Percentiles rank a stretch among this genome's conserved stretches.
Evolutionary conservation across 306 rosid genomes (phyloP).

Genomic region (Prunus mongolica): DNA sequence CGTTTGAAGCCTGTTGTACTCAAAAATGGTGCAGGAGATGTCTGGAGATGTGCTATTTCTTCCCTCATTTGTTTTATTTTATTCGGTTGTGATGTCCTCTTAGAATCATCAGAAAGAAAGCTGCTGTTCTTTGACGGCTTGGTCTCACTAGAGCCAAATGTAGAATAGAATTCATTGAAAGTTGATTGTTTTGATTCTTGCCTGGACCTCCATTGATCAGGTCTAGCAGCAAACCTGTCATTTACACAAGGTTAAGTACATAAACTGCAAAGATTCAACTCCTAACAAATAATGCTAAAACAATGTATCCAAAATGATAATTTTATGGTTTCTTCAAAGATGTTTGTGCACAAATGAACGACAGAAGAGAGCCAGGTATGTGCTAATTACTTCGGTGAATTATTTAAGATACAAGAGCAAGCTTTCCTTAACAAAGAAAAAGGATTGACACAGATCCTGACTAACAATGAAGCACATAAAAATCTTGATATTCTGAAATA

Average conservation of each 20-base stretch:
- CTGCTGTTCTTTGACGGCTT: constrained; percentile 35
- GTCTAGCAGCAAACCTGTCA: constrained; percentile 65
- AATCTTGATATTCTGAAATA: constrained; percentile 21
- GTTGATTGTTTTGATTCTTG: constrained; percentile 76
- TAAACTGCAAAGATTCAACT: constrained; percentile 11
- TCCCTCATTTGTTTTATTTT: constrained; percentile 52
- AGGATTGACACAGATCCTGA: neutral
- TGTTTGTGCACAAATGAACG: neutral
- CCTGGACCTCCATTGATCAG: constrained; percentile 89
- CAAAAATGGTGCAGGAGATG: constrained; percentile 61
- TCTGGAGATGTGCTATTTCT: constrained; percentile 54
- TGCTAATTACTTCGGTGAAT: neutral
- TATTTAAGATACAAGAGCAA: neutral
- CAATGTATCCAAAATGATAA: neutral
- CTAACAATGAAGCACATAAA: neutral
- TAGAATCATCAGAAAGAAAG: constrained; percentile 48
- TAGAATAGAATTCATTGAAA: constrained; percentile 54
- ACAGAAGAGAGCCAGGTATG: neutral
- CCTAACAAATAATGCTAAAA: constrained; percentile 11
- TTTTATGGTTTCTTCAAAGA: neutral
- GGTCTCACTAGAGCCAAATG: constrained; percentile 60
- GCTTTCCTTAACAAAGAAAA: neutral
- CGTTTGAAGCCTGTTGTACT: constrained; percentile 42
- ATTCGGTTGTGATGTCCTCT: constrained; percentile 38
- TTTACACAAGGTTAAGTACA: constrained; percentile 18